These are phyloP conservation scores for Suillus clintonianus DNA, from an alignment of 768 basidiomycete species.

Conservation along the genomic window DNA sequence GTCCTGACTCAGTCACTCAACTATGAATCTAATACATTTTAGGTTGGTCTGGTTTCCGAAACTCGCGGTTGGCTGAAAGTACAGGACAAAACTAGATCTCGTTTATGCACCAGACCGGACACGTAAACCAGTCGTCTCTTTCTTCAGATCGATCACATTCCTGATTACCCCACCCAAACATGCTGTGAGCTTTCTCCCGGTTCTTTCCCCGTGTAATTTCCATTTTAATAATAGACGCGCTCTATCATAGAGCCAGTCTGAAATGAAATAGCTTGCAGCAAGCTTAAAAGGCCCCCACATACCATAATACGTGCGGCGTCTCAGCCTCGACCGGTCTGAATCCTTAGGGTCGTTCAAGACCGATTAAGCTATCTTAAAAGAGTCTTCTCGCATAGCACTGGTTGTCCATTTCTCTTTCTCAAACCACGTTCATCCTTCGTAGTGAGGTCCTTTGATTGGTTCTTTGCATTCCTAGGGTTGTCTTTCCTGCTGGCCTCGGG, in stretches of 20 bases:
- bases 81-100: not conserved
- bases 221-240: not conserved
- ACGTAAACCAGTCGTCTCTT: conserved; percentile 17
- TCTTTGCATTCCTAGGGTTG: not conserved
- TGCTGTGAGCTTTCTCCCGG: not conserved
- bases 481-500: conserved; percentile 7
- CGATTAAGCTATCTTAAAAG: conserved; percentile 1
- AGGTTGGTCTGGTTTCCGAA: not conserved
- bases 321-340: conserved; percentile 24
- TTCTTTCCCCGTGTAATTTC: conserved; percentile 2
- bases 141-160: conserved; percentile 6
- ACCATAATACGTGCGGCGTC: conserved; percentile 4
- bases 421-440: conserved; percentile 4
- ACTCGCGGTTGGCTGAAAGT: not conserved
- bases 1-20: not conserved
- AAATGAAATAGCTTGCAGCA: conserved; percentile 21
- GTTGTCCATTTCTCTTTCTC: conserved; percentile 1
- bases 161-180: not conserved
- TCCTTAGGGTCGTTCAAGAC: conserved; percentile 2
- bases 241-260: conserved; percentile 6
- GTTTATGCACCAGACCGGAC: conserved; percentile 6
- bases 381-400: not conserved
- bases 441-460: not conserved
- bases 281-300: conserved; percentile 1
- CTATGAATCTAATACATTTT: not conserved